Evolutionary conservation across 1,284 basidiomycete genomes (phyloP), one percentile per base, ranked within the genome.

Genomic region (Acaromyces ingoldii): DNA sequence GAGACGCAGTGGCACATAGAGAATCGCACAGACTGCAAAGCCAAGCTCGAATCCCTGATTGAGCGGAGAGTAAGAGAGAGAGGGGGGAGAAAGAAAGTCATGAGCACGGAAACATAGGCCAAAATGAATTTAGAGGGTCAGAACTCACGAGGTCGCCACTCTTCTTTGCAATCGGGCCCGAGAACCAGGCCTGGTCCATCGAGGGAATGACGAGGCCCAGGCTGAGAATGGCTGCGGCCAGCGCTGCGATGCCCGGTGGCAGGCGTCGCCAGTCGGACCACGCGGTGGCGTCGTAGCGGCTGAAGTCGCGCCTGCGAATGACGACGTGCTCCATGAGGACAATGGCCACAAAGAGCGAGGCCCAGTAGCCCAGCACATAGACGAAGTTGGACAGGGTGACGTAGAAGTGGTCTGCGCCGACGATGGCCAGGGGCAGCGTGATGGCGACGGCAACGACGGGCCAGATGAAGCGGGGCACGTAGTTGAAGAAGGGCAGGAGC

Each of bases 391-490:
- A 74, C 4, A 86, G 77, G 41, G 85, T 82, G 36, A 77, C 77
- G 36, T 80, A 80, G 68, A 86, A 84, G 65, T 83, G 81, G 53
- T 82, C 79, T 37, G 83, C 80, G 1, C 84, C 84, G 2, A 80
- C 82, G 41, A 85, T 80, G 15, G 83, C 82, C 0, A 83, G 81
- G 31, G 83, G 77, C 25, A 84, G 70, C 71, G 83, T 82, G 41
- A 95, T 84, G 1, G 85, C 89, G 0, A 85, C 87, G 1, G 85
- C 85, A 37, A 91, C 72, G 17, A 93, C 70, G 0, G 91, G 88
- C 74, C 93, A 89, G 40, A 90, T 79, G 73, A 91, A 93, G 68
- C 92, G 81, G 0, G 92, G 91, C 11, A 95, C 82, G 50, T 79
- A 74, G 21, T 81, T 79, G 61, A 84, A 81, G 0, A 79, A 81